Evolutionary conservation across 2,329 filamentous ascomycete genomes (phyloP).

Genomic region (Didymella arachidicola): DNA sequence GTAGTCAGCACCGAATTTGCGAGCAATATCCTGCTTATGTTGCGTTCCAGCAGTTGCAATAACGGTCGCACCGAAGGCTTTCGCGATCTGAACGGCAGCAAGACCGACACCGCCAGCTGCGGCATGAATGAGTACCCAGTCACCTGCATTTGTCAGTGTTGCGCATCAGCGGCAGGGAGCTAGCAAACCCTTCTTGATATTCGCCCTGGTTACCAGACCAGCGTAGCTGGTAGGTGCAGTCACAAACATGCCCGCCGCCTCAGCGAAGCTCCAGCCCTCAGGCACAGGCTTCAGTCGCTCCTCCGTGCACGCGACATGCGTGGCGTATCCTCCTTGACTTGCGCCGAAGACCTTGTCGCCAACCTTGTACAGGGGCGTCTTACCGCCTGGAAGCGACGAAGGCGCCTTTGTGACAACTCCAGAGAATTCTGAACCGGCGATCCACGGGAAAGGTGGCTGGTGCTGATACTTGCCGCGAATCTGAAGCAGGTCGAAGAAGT

Average conservation of each 20-base stretch:
- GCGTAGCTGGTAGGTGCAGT: slow-evolving; percentile 91
- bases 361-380: slow-evolving; percentile 69
- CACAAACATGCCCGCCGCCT: slow-evolving; percentile 88
- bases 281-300: slow-evolving; percentile 75
- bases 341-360: slow-evolving; percentile 89
- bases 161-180: no score
- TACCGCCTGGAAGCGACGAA: slow-evolving; percentile 52
- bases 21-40: slow-evolving; percentile 81
- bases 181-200: slow-evolving; percentile 65
- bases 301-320: slow-evolving; percentile 73
- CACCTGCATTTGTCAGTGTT: slow-evolving; percentile 59
- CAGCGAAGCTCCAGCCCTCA: slow-evolving; percentile 79
- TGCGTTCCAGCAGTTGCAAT: slow-evolving; percentile 86
- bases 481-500: slow-evolving; percentile 97
- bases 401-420: slow-evolving; percentile 77
- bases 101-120: slow-evolving; percentile 91
- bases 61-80: slow-evolving; percentile 90
- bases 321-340: slow-evolving; percentile 84
- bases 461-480: slow-evolving; percentile 95
- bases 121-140: slow-evolving; percentile 89
- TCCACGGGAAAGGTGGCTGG: slow-evolving; percentile 88
- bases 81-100: slow-evolving; percentile 91
- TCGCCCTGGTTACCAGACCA: slow-evolving; percentile 78
- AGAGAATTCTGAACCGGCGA: slow-evolving; percentile 86
- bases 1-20: slow-evolving; percentile 83